Base-by-base conservation (phyloP, 352 stramenopile species). In the Phytophthora pseudosyringae region DNA sequence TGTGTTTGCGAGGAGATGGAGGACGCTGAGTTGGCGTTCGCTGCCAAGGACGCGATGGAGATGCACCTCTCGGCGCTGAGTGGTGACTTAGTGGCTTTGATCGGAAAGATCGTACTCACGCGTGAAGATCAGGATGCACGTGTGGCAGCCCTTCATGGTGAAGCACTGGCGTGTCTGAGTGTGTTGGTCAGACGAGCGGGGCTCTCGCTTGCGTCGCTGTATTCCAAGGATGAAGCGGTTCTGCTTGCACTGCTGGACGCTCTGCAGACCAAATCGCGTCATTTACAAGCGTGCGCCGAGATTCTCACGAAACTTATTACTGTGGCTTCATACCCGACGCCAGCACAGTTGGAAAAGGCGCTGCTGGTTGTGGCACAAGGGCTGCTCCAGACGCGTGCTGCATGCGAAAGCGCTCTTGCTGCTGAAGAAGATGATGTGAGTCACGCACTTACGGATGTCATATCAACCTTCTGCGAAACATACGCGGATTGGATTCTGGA, bases 401-500 rank as follows among this genome's bases (percentile, higher is more conserved):
- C 79, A 3, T 89, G 70, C 15, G 79, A 89, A 52, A 82, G 71
- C 8, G 77, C 83, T 29, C 58, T 88, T 50, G 72, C 46, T 3
- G 58, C 43, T 33, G 76, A 86, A 35, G 80, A 88, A 53, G 79
- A 90, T 13, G 79, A 89, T 11, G 57, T 86, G 8, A 81, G 69
- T 12, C 83, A 92, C 50, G 79, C 78, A 13, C 72, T 92, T 58
- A 89, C 80, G 1, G 67, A 79, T 46, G 77, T 89, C 16, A 70
- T 92, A 9, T 75, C 79, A 15, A 86, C 79, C 0, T 92, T 92
- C 51, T 88, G 76, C 39, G 83, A 92, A 60, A 89, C 78, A 12
- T 90, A 85, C 38, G 80, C 72, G 21, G 81, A 89, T 54, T 92
- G 83, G 83, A 81, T 92, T 41, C 36, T 92, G 4, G 76, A 84